Evolutionary conservation across 176 grass and related monocot genomes (phyloP), one percentile per base, ranked within the genome.

Genomic region (Oryza glaberrima): DNA sequence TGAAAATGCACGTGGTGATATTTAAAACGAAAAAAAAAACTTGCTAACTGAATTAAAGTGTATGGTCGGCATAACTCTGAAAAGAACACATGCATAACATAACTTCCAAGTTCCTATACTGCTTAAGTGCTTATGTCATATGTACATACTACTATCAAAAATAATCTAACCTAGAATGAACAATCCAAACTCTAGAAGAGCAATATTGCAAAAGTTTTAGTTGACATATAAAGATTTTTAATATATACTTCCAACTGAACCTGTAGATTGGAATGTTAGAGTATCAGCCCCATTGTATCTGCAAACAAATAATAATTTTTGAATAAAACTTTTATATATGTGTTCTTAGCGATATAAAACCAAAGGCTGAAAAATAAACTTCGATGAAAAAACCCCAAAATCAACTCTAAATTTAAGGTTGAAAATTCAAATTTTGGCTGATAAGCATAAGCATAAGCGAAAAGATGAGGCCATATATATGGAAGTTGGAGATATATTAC

Each of bases 1-100:
- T 17, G n/a, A 86, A 79, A 86, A 40, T 48, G 38, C 69, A 79
- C 58, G 58, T 23, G 58, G 40, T 2, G 9, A 43, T 63, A 69
- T 28, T 79, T 5, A 49, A 26, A 75, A 14, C 23, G 9, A 70
- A 87, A 41, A 32, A 28, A 28, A 40, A 63, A 34, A 47, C 51
- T n/a, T 54, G 49, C 48, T 82, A 48, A 82, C 73, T 36, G 15
- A 12, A 44, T 44, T 44, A 11, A 19, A 49, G 85, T 82, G 48
- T 76, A 75, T 81, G 58, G n/a, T 11, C 23, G 76, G n/a, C 30
- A 66, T 60, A 64, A 60, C 14, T 49, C 47, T 44, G 9, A 12
- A 58, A 14, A 5, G 8, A 7, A 68, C 45, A 4, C 19, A 26
- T 43, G 28, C 28, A 71, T 3, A 41, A 52, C 9, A n/a, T 38